Conservation (phyloP, 2,329 filamentous ascomycete species). For the Xylariaceae sp. region DNA sequence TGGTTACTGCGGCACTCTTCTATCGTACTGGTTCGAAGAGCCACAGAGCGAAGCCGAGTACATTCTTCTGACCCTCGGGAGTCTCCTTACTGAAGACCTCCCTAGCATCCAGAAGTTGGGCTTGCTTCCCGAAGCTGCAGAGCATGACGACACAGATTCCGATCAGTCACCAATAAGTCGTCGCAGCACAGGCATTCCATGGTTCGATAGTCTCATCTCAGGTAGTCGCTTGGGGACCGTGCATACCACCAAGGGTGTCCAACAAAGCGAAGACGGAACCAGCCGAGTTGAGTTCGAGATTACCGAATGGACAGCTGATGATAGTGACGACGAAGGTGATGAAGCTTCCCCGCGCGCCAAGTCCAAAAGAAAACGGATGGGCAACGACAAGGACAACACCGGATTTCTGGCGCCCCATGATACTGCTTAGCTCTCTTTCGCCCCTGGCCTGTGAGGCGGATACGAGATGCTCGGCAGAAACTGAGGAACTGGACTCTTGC, state of each 20-base stretch:
- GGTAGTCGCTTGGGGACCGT: slow-evolving; percentile 67
- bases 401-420: slow-evolving; percentile 2
- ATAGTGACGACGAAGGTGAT: slow-evolving; percentile 30
- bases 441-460: not conserved
- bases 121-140: slow-evolving; percentile 52
- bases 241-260: slow-evolving; percentile 54
- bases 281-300: slow-evolving; percentile 78
- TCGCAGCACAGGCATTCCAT: slow-evolving; percentile 69
- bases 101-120: slow-evolving; percentile 68
- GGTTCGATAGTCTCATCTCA: slow-evolving; percentile 78
- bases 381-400: slow-evolving; percentile 32
- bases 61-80: slow-evolving; percentile 78
- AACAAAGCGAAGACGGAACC: slow-evolving; percentile 54
- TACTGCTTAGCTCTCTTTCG: not conserved
- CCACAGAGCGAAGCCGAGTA: slow-evolving; percentile 66
- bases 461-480: not conserved
- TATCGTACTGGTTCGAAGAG: slow-evolving; percentile 77
- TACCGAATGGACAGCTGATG: slow-evolving; percentile 60
- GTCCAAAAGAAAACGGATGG: slow-evolving; percentile 50
- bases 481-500: not conserved
- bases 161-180: slow-evolving; percentile 38
- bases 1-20: slow-evolving; percentile 82
- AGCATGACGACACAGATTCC: slow-evolving; percentile 29
- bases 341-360: slow-evolving; percentile 35
- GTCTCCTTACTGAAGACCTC: slow-evolving; percentile 65